Evolutionary conservation across 768 basidiomycete species (phyloP), one percentile per base, ranked within the genome.

Genomic region (Naganishia vaughanmartiniae): DNA sequence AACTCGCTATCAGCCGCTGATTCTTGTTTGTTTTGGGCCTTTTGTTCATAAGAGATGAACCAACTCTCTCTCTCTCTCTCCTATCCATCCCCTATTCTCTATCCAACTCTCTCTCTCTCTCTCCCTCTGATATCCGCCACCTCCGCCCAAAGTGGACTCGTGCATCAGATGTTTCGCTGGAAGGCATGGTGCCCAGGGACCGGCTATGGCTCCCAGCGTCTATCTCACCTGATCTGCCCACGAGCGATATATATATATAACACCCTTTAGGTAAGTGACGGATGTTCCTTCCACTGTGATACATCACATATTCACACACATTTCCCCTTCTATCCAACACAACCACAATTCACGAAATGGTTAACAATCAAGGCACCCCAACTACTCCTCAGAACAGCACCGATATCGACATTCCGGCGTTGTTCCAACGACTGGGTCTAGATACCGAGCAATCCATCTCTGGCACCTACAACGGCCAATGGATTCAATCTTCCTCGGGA

Each of bases 381-480:
- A 46, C 57, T 17, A 53, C 45, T n/a, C 57, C 56, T 14, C 42
- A 69, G 51, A 28, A 36, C 55, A 55, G 21, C 56, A 58, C 36
- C 57, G 24, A 60, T 1, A 26, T 63, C n/a, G 77, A 79, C 28
- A 67, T 80, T 5, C 70, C 75, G 14, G 75, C 78, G 21, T 67
- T 80, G 4, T 68, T 74, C 56, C 55, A 76, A 21, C 74, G 78
- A 11, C 73, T 67, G 0, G 76, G 75, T 66, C 70, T 69, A 30
- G 26, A 60, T 71, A n/a, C 33, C 46, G 19, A 28, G 51, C 12
- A 58, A 11, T 48, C 63, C 15, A 72, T 79, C 3, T 63, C 75
- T 15, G 79, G 79, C 12, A 71, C 76, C 17, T 80, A 73, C 54
- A 78, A 80, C 63, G 78, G 78, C 4, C 19, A 69, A 33, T 80